These are phyloP conservation scores for Amphichorda felina DNA, from an alignment of 2,329 filamentous ascomycete species.

Conservation along the genomic window DNA sequence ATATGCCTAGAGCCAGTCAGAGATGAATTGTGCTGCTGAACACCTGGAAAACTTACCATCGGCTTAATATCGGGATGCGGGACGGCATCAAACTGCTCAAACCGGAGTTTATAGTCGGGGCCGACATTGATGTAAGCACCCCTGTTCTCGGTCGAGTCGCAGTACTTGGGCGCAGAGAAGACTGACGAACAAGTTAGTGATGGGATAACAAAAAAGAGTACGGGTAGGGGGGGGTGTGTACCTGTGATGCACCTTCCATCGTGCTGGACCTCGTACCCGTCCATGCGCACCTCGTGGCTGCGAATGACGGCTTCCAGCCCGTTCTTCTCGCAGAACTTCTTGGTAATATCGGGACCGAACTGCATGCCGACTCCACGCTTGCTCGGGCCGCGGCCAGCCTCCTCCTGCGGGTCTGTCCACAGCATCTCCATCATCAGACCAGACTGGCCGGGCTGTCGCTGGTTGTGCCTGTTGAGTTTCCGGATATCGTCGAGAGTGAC, in stretches of 20 bases:
- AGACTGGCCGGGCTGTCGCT: constrained; percentile 83
- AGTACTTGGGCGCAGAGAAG: constrained; percentile 96
- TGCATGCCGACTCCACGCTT: constrained; percentile 95
- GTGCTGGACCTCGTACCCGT: constrained; percentile 97
- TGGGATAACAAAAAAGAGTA: neutral
- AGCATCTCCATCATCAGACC: constrained; percentile 99
- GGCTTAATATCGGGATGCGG: constrained; percentile 92
- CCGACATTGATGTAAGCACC: constrained; percentile 97
- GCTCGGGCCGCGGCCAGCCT: constrained; percentile 79
- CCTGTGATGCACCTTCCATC: constrained; percentile 89
- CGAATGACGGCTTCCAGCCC: constrained; percentile 89
- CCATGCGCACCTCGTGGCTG: constrained; percentile 97
- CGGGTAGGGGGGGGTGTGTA: constrained; percentile 23
- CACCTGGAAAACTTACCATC: constrained; percentile 56
- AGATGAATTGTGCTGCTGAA: no score
- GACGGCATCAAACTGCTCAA: constrained; percentile 90
- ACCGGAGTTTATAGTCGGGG: constrained; percentile 81
- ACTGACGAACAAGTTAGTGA: constrained; percentile 34
- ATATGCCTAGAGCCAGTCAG: constrained; percentile 62
- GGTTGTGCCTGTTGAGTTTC: constrained; percentile 80
- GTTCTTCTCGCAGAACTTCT: constrained; percentile 93
- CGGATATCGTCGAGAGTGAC: constrained; percentile 86
- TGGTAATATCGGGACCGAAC: constrained; percentile 93
- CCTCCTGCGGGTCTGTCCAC: constrained; percentile 91
- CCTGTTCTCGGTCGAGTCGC: constrained; percentile 95